Base-by-base conservation (phyloP, 2,329 filamentous ascomycete species). In the Sphaerulina populicola region DNA sequence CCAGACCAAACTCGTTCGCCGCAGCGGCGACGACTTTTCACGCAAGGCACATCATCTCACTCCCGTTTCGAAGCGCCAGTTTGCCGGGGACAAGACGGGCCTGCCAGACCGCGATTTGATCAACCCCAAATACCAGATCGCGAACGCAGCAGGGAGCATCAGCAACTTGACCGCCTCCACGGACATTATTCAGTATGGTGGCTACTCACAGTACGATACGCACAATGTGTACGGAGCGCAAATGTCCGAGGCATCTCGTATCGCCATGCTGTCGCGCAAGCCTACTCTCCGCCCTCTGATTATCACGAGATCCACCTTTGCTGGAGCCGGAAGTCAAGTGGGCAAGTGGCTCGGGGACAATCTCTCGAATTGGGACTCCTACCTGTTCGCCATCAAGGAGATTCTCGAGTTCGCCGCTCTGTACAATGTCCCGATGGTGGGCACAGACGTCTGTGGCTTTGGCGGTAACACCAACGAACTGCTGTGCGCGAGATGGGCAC, bases 151-250 rank as follows among this genome's bases (percentile, higher is more conserved):
- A 1, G 72, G 72, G 14, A 58, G 64, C 15, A 51, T 76, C 1
- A 69, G 66, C 5, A 68, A 71, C 51, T 62, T 62, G 43, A 75
- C 85, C 0, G 77, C 87, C 47, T 74, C 80, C 56, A 85, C 83
- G 0, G 78, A 87, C 62, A 69, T 87, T 7, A 75, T 82, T 7
- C 84, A 88, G 64, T 74, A 80, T 38, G 82, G 85, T 52, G 84
- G 84, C 1, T 70, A 82, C 35, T 72, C 74, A 15, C 80, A 86
- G 66, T 88, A 86, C 62, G 86, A 90, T 59, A 85, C 81, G 0
- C 86, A 90, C 66, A 89, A 89, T 59, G 68, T 89, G 1, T 88
- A 86, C 65, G 86, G 86, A 1, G 78, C 79, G 61, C 75, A 87
- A 81, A 90, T 89, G 85, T 84, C 82, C 1, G 69, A 74, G 14